Conservation (phyloP, 306 rosid species). For the Prunus kanzakura region DNA sequence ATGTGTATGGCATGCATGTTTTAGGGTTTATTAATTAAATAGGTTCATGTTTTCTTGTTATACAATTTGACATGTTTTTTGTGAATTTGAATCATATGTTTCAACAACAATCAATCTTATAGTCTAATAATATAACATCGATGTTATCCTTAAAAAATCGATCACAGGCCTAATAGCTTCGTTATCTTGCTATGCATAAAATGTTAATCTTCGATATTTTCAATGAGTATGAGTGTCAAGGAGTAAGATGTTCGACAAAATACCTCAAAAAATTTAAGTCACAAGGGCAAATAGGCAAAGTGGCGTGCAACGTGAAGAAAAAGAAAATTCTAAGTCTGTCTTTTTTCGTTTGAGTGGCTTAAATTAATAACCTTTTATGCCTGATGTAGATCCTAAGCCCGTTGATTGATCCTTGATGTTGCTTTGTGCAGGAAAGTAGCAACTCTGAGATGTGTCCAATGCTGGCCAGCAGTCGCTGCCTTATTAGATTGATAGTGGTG, state of each 20-base stretch:
- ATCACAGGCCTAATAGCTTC: not conserved
- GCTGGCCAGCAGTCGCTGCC: conserved; percentile 15
- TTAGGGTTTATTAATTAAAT: no score
- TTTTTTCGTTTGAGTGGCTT: not conserved
- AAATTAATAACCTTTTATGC: not conserved
- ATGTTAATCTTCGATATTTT: not conserved
- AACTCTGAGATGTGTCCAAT: conserved; percentile 28
- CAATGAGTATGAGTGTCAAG: not conserved
- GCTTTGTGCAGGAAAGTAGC: conserved; percentile 37
- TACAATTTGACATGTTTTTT: not conserved
- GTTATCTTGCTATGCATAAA: not conserved
- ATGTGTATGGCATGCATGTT: not conserved
- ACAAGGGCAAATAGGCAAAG: not conserved
- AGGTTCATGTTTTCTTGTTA: not conserved
- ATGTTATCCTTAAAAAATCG: not conserved
- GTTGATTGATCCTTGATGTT: conserved; percentile 15
- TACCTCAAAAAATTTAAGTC: not conserved
- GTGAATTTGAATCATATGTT: not conserved
- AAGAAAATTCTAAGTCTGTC: not conserved
- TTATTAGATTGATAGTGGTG: no score
- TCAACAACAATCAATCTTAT: no score
- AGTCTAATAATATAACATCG: not conserved
- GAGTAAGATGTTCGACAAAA: not conserved
- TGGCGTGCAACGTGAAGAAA: not conserved
- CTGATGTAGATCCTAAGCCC: not conserved